These are phyloP conservation scores for Fusarium tjaetaba DNA, from an alignment of 2,329 filamentous ascomycete species.

Conservation along the genomic window DNA sequence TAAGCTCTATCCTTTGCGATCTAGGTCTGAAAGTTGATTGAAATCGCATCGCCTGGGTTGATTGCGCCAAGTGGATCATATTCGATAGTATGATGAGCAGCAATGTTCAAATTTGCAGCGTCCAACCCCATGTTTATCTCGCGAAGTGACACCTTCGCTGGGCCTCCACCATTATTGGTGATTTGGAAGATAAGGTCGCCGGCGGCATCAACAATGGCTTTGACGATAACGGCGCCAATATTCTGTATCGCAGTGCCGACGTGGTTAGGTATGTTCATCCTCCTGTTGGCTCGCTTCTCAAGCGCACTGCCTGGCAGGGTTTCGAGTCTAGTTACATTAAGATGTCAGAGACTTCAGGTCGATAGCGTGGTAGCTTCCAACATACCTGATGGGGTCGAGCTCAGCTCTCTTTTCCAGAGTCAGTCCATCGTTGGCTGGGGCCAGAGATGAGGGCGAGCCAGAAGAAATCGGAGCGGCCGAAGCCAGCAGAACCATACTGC, in stretches of 20 bases:
- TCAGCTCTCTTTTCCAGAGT: neutral
- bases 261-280: neutral
- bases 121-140: neutral
- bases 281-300: neutral
- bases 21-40: neutral
- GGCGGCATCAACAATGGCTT: neutral
- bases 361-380: neutral
- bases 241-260: neutral
- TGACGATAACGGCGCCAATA: neutral
- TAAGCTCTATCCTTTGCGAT: neutral
- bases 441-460: neutral
- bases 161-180: neutral
- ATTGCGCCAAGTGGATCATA: neutral
- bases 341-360: neutral
- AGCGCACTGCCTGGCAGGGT: neutral
- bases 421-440: neutral
- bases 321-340: neutral
- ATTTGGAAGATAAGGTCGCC: neutral
- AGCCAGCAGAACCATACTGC: neutral
- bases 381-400: neutral
- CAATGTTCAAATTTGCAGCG: neutral
- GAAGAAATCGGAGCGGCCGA: neutral
- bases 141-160: neutral
- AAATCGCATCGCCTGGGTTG: neutral
- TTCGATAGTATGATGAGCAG: neutral